Evolutionary conservation across 352 stramenopile species (phyloP).

Genomic region (Hyaloperonospora brassicae): DNA sequence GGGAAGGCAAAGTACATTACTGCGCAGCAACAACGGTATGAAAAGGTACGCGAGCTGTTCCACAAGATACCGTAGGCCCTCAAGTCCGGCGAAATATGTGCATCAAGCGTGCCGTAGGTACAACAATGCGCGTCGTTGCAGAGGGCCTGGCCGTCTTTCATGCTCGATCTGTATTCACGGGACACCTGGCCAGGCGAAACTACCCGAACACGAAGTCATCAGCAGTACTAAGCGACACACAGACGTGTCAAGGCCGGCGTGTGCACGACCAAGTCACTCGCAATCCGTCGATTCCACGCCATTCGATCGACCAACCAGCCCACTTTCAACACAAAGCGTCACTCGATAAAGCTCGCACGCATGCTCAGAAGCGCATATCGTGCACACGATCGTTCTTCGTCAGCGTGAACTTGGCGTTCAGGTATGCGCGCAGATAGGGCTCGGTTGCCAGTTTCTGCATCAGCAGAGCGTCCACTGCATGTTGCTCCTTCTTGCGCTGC

Average conservation of each 20-base stretch:
- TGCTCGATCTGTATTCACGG: neutral
- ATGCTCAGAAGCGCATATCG: slow-evolving; percentile 95
- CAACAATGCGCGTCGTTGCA: too few relatives aligned
- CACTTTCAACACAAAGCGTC: neutral
- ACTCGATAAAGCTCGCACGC: neutral
- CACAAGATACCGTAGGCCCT: slow-evolving; percentile 30
- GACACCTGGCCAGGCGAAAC: neutral
- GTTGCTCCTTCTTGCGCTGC: slow-evolving; percentile 94
- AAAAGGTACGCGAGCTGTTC: too few relatives aligned
- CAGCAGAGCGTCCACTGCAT: slow-evolving; percentile 87
- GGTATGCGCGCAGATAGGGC: slow-evolving; percentile 92
- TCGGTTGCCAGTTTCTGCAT: slow-evolving; percentile 54
- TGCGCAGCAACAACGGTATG: too few relatives aligned
- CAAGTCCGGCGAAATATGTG: slow-evolving; percentile 43
- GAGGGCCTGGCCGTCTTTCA: slow-evolving; percentile 1
- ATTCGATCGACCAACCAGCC: neutral
- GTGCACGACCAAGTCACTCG: slow-evolving; percentile 4
- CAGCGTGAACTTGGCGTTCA: slow-evolving; percentile 97
- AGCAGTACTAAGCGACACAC: slow-evolving; percentile 34
- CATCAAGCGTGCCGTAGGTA: too few relatives aligned
- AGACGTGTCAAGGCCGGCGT: slow-evolving; percentile 11
- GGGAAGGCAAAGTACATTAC: too few relatives aligned
- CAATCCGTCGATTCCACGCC: too few relatives aligned
- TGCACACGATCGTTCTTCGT: slow-evolving; percentile 96
- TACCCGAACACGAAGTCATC: slow-evolving; percentile 4